Base-by-base conservation (phyloP, 2,329 filamentous ascomycete species). In the Cryphonectria radicalis region DNA sequence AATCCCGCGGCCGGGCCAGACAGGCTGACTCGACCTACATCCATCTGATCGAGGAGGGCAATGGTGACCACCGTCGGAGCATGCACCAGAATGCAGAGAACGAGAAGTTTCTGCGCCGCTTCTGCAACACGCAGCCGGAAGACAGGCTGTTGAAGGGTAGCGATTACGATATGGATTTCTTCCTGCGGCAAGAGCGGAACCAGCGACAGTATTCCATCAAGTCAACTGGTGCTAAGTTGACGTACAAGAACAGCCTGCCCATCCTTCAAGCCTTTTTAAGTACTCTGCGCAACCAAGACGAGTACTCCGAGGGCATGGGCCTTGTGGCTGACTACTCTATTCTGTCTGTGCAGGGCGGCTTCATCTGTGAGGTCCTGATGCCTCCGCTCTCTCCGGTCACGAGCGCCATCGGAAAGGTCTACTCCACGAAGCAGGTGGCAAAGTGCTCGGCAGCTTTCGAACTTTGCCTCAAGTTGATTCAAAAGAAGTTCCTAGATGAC, bases 381-480 rank as follows among this genome's bases (percentile, higher is more conserved):
- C 95, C 96, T 0, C 88, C 90, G 17, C 86, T 85, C 32, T 92
- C 94, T 0, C 94, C 93, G 0, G 83, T 98, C 50, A 87, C 86
- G 69, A 90, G 88, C 42, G 85, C 88, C 6, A 84, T 85, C 17
- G 95, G 96, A 6, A 84, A 82, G 10, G 82, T 89, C 0, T 89
- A 91, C 69, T 79, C 84, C 10, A 93, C 87, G 70, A 98, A 97
- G 80, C 86, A 90, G 42, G 82, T 92, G 25, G 95, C 96, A 5
- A 97, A 96, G 79, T 93, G 93, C 74, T 93, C 95, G 0, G 95
- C 95, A 3, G 95, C 96, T 0, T 98, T 95, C 78, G 89, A 94
- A 77, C 89, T 92, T 66, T 98, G 95, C 77, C 79, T 94, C 1
- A 79, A 89, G 73, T 85, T 99, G 22, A 85, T 91, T 64, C 84